Base-by-base conservation (phyloP, 108 stramenopile species). In the Stephanodiscus minutulus region DNA sequence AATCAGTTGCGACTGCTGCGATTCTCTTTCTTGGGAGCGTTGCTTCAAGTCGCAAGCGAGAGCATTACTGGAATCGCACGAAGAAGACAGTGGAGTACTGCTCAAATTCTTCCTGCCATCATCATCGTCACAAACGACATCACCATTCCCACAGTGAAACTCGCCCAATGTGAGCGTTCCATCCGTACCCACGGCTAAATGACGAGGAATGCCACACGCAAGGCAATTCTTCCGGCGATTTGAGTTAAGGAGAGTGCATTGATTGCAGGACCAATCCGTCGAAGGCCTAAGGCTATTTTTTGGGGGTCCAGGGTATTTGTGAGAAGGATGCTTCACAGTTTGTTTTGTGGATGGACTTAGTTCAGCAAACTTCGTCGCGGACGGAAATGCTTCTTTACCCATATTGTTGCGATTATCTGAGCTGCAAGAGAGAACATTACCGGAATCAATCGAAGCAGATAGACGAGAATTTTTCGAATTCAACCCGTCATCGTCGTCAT, bases 221-320 rank as follows among this genome's bases (percentile, higher is more conserved):
- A 69, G n/a, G 48, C 77, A 78, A 22, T 71, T 78, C 33, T 66
- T 71, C 15, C 77, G 64, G 2, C 77, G 70, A 20, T 48, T 64
- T n/a, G 57, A 58, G 46, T 78, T 78, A 39, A 64, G 27, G 18
- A 70, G 58, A 15, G 77, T 78, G 33, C 77, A 78, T 61, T 63
- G 64, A 43, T 13, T 70, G 50, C 77, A 78, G 31, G 58, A 50
- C 76, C 76, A 77, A 9, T 50, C 53, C 15, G 59, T 68, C 12
- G 43, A 18, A 41, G 61, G 54, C 63, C 39, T 39, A 39, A 4
- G 1, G 9, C 10, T 54, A 13, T 55, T 29, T 17, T 66, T 29
- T 10, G 66, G 37, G 20, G 13, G 35, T 43, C 24, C 13, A 4
- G 48, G 5, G 33, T 41, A 22, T 35, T 41, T 22, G 54, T 33